phyloP scores from a whole-genome alignment of 1,139 yeast species.

The Pichia norvegensis region DNA sequence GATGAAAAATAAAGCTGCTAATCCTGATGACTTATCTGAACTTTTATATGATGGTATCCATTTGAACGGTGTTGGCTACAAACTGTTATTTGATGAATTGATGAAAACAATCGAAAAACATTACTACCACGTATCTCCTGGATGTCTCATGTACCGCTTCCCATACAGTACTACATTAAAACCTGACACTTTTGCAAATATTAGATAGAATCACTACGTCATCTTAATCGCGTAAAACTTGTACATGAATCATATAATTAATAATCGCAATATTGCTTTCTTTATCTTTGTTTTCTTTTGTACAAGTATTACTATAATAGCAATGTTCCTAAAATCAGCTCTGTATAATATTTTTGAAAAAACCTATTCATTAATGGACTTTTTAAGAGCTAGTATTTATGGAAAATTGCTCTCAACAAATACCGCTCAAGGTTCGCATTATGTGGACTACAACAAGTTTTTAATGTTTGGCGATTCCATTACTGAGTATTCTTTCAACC shows the following conservation, averaged over 20 bases:
- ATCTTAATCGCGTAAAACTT: too few relatives aligned
- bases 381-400: not conserved
- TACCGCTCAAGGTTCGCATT: not conserved
- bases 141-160: constrained; percentile 5
- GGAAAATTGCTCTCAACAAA: not conserved
- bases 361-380: not conserved
- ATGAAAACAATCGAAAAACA: constrained; percentile 31
- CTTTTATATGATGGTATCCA: constrained; percentile 51
- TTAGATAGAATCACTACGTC: not conserved
- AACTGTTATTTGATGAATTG: constrained; percentile 40
- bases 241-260: too few relatives aligned
- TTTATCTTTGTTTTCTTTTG: too few relatives aligned
- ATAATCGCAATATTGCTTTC: too few relatives aligned
- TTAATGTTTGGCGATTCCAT: constrained; percentile 65
- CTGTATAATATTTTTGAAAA: not conserved
- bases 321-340: not conserved
- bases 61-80: constrained; percentile 53
- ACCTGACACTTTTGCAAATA: constrained; percentile 1
- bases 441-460: constrained; percentile 32
- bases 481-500: constrained; percentile 45
- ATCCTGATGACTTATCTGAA: constrained; percentile 6
- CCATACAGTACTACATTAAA: constrained; percentile 8
- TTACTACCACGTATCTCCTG: constrained; percentile 37
- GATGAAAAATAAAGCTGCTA: constrained; percentile 3
- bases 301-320: not conserved